These are phyloP conservation scores for Leccinum olivaceopallidum DNA, from an alignment of 768 basidiomycete species.

Conservation along the genomic window DNA sequence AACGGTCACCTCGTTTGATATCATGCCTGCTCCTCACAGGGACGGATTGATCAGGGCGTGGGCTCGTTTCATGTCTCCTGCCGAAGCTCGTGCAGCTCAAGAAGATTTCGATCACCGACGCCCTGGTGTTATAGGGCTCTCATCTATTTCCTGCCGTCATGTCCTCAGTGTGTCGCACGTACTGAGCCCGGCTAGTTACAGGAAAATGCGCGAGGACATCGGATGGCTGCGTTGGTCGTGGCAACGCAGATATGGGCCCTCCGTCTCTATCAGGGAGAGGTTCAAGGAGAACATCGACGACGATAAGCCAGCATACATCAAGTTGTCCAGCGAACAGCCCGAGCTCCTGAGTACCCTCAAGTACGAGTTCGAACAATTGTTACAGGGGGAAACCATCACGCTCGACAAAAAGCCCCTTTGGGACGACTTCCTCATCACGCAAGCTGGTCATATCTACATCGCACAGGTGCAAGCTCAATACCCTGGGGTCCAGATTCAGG, in stretches of 20 bases:
- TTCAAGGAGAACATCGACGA: conserved; percentile 9
- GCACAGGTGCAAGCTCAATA: conserved; percentile 40
- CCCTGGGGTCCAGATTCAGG: conserved; percentile 44
- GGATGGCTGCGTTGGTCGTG: conserved; percentile 41
- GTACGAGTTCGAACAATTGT: conserved; percentile 56
- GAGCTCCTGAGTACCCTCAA: conserved; percentile 58
- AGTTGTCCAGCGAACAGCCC: conserved; percentile 49
- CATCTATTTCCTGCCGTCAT: conserved; percentile 51
- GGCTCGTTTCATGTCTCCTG: conserved; percentile 53
- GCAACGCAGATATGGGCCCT: conserved; percentile 29
- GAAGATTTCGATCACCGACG: conserved; percentile 46
- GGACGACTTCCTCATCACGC: conserved; percentile 60
- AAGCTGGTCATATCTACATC: conserved; percentile 47
- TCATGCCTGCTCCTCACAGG: conserved; percentile 51
- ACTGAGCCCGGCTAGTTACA: conserved; percentile 40
- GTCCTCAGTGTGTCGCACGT: conserved; percentile 51
- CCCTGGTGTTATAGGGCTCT: conserved; percentile 47
- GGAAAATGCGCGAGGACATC: conserved; percentile 46
- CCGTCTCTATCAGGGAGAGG: conserved; percentile 32
- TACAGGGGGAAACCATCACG: conserved; percentile 59
- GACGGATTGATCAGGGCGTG: conserved; percentile 52
- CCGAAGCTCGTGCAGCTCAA: conserved; percentile 54
- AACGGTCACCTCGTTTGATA: conserved; percentile 42
- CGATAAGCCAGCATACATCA: conserved; percentile 37
- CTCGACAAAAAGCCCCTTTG: conserved; percentile 55